A percentile compares a stretch with the other conserved stretches of the same genome.
Evolutionary conservation across 805 yeast genomes (phyloP).

Genomic region (Starmerella bombicola): DNA sequence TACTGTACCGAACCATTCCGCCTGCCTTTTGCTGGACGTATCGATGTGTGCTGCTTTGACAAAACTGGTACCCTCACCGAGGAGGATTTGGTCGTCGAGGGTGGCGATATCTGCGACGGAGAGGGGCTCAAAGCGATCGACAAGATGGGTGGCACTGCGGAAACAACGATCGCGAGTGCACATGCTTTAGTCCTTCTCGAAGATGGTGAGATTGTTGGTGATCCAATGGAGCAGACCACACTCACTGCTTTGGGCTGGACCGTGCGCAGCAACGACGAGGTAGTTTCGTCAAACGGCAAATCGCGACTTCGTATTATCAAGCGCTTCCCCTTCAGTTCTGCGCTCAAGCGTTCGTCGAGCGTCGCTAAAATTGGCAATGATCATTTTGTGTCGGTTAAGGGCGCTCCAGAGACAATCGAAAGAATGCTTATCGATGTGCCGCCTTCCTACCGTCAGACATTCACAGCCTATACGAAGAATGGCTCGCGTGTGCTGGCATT

Average conservation of each 20-base stretch:
- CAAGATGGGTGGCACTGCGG: constrained; percentile 42
- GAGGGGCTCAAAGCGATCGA: constrained; percentile 36
- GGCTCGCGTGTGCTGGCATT: constrained; percentile 96
- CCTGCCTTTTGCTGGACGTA: constrained; percentile 93
- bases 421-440: constrained; percentile 64
- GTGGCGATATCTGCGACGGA: constrained; percentile 67
- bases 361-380: constrained; percentile 41
- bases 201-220: constrained; percentile 96
- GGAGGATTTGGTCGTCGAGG: constrained; percentile 92
- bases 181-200: constrained; percentile 91
- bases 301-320: constrained; percentile 62
- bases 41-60: constrained; percentile 97
- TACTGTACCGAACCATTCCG: constrained; percentile 98
- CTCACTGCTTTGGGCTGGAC: constrained; percentile 77
- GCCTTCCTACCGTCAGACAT: constrained; percentile 65
- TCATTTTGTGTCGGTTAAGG: constrained; percentile 75
- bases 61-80: constrained; percentile 97
- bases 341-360: constrained; percentile 88
- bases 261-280: constrained; percentile 63
- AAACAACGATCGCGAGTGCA: constrained; percentile 77
- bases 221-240: constrained; percentile 98
- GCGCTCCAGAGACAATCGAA: constrained; percentile 95
- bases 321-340: constrained; percentile 94
- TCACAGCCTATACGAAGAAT: constrained; percentile 80
- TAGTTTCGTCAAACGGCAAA: constrained; percentile 34